Evolutionary conservation across 2,329 filamentous ascomycete species (phyloP).

Genomic region (Sclerotinia glacialis): DNA sequence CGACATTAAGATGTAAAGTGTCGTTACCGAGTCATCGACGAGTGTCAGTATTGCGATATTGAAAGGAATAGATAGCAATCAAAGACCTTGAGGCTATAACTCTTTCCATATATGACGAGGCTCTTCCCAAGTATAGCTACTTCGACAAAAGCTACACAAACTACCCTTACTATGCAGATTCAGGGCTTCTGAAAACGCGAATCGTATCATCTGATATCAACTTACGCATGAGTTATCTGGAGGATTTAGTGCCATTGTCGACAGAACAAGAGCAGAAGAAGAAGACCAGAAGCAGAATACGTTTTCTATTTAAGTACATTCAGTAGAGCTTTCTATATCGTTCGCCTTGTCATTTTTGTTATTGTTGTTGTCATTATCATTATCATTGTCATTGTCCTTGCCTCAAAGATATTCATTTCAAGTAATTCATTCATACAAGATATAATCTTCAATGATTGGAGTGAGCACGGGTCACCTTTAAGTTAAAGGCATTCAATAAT

Average conservation of each 20-base stretch:
- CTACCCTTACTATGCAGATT: neutral
- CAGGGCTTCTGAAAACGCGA: neutral
- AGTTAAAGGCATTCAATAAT: neutral
- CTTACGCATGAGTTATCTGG: neutral
- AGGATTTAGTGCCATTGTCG: too few species aligned
- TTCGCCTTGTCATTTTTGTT: neutral
- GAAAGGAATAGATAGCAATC: neutral
- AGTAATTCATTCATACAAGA: neutral
- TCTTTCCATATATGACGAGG: neutral
- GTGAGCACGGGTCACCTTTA: neutral
- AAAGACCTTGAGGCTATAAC: neutral
- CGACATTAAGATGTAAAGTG: neutral
- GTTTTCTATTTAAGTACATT: neutral
- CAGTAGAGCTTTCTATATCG: neutral
- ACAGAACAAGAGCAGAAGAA: neutral
- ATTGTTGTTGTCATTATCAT: neutral
- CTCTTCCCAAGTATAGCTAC: neutral
- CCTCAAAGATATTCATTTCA: neutral
- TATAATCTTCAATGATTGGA: neutral
- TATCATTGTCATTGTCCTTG: neutral
- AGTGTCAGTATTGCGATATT: neutral
- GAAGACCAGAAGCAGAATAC: too few species aligned
- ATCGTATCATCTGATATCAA: neutral
- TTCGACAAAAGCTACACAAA: neutral
- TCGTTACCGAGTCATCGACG: slow-evolving; percentile 10